Evolutionary conservation across 1,284 basidiomycete genomes (phyloP).

Genomic region (Volvariella surrecta): DNA sequence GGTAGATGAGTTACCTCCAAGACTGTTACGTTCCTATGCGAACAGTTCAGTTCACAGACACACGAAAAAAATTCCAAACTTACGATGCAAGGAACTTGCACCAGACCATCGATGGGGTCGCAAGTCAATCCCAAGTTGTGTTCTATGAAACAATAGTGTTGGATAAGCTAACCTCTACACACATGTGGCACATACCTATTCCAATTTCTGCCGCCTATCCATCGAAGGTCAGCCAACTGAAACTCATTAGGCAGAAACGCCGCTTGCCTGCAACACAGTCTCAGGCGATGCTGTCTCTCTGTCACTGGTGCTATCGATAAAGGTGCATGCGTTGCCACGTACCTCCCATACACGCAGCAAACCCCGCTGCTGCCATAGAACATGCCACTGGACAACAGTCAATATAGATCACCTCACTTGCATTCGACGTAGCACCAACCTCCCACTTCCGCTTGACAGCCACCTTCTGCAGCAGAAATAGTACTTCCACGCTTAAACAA

Average conservation of each 20-base stretch:
- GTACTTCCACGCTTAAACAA: conserved; percentile 96
- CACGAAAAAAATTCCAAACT: conserved; percentile 18
- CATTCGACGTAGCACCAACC: conserved; percentile 35
- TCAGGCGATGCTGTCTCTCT: conserved; percentile 56
- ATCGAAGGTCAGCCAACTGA: conserved; percentile 5
- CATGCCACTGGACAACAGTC: conserved; percentile 62
- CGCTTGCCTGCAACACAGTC: conserved; percentile 60
- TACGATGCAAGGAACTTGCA: conserved; percentile 93
- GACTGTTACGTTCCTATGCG: conserved; percentile 70
- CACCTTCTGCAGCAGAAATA: conserved; percentile 92
- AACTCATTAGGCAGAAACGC: neutral
- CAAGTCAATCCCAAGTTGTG: conserved; percentile 87
- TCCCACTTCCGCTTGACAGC: conserved; percentile 81
- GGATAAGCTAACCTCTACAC: neutral
- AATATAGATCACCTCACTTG: neutral
- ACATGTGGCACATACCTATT: conserved; percentile 49
- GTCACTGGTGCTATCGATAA: conserved; percentile 2
- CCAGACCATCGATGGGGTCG: conserved; percentile 88
- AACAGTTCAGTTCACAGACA: neutral
- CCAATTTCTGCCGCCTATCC: conserved; percentile 84
- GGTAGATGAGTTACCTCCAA: conserved; percentile 54
- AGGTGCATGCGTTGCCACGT: conserved; percentile 16
- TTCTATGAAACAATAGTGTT: conserved; percentile 30
- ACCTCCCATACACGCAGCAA: conserved; percentile 91
- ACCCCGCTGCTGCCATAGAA: conserved; percentile 89